phyloP scores from a whole-genome alignment of 2,329 filamentous ascomycete genomes.

The Massarina eburnea region DNA sequence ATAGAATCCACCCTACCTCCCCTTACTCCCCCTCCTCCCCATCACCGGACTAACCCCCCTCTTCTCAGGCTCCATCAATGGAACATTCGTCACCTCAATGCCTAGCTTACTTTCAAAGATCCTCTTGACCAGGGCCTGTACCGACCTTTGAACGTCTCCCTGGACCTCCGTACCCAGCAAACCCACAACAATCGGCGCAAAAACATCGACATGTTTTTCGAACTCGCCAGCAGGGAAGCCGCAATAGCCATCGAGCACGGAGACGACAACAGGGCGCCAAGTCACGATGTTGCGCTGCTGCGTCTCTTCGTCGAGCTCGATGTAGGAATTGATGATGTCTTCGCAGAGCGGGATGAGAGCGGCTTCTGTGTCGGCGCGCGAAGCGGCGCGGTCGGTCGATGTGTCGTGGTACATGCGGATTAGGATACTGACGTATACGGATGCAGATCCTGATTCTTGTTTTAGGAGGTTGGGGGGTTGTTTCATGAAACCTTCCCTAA shows the following conservation, averaged over 20 bases:
- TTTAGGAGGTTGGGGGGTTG: conserved; percentile 97
- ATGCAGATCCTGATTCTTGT: conserved; percentile 89
- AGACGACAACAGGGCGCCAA: conserved; percentile 95
- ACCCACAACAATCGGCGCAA: conserved; percentile 85
- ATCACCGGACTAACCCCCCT: conserved; percentile 26
- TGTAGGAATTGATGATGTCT: conserved; percentile 87
- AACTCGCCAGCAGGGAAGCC: conserved; percentile 82
- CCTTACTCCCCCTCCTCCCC: conserved; percentile 8
- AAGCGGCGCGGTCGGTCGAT: conserved; percentile 76
- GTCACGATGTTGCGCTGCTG: conserved; percentile 96
- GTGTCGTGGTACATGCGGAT: conserved; percentile 97
- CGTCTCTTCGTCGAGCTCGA: conserved; percentile 87
- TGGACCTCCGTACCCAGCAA: conserved; percentile 81
- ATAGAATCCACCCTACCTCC: no score
- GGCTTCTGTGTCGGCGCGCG: conserved; percentile 79
- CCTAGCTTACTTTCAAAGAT: conserved; percentile 66
- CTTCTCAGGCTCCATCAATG: conserved; percentile 23
- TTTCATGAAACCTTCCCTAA: conserved; percentile 99
- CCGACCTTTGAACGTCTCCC: conserved; percentile 72
- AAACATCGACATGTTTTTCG: conserved; percentile 73
- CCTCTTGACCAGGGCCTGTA: conserved; percentile 75
- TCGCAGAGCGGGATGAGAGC: conserved; percentile 93
- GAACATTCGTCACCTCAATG: conserved; percentile 16
- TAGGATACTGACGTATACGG: conserved; percentile 93
- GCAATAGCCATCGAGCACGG: conserved; percentile 90